These are phyloP conservation scores for Eucalyptus melliodora DNA, from an alignment of 345 rosid species.

Conservation along the genomic window DNA sequence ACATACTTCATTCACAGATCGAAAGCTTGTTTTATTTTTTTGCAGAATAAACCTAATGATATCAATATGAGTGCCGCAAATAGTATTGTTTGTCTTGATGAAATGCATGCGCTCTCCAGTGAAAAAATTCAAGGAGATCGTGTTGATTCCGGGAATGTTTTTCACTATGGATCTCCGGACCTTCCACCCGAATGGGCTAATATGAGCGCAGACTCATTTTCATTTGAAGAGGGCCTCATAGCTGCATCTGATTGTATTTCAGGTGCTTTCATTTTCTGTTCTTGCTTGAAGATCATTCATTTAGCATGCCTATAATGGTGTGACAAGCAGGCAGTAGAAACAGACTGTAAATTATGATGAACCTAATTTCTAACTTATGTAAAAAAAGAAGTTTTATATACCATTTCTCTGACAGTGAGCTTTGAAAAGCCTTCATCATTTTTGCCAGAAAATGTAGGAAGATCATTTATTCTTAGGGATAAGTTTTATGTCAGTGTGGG, in stretches of 20 bases:
- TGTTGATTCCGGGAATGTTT: not conserved
- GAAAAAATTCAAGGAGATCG: constrained; percentile 2
- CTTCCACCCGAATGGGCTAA: not conserved
- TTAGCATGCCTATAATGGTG: not conserved
- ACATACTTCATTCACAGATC: not conserved
- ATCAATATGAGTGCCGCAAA: constrained; percentile 6
- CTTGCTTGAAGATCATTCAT: not conserved
- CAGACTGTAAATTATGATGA: not conserved
- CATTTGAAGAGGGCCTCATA: not conserved
- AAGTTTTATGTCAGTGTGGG: not conserved
- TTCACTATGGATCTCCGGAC: not conserved
- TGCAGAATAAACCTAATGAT: not conserved
- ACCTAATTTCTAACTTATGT: not conserved
- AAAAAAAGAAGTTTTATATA: not conserved
- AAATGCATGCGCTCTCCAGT: constrained; percentile 1
- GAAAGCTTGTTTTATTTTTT: not conserved
- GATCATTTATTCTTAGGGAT: not conserved
- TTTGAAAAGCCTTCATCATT: not conserved
- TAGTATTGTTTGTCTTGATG: constrained; percentile 8
- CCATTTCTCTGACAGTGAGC: not conserved
- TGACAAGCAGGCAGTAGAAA: not conserved
- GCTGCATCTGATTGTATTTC: not conserved
- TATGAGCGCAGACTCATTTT: not conserved
- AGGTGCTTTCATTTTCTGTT: not conserved
- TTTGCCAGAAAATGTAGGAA: not conserved